Evolutionary conservation across 768 basidiomycete genomes (phyloP).

Genomic region (Rhizopogon sp.): DNA sequence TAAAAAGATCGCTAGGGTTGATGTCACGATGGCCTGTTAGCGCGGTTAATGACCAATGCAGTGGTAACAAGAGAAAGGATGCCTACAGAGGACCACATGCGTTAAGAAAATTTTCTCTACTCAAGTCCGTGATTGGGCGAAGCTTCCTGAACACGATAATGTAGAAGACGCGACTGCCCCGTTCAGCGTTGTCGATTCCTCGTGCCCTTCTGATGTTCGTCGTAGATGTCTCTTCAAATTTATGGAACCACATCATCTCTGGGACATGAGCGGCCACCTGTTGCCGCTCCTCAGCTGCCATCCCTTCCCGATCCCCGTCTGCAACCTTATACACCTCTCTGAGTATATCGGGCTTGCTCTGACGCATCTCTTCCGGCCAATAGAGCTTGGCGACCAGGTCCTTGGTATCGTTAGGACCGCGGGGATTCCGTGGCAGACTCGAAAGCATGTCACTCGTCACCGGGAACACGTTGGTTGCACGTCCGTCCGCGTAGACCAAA

Average conservation of each 20-base stretch:
- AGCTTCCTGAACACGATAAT: constrained; percentile 1
- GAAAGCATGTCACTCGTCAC: not conserved
- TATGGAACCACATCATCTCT: not conserved
- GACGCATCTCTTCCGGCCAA: not conserved
- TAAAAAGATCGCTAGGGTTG: constrained; percentile 6
- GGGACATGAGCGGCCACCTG: not conserved
- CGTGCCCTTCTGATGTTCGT: not conserved
- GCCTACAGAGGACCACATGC: constrained; percentile 2
- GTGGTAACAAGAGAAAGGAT: not conserved
- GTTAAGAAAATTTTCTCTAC: not conserved
- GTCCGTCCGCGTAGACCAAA: not conserved
- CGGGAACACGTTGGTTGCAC: not conserved
- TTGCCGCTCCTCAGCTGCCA: not conserved
- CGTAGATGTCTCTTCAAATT: no score
- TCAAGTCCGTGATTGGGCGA: constrained; percentile 1
- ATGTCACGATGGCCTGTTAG: constrained; percentile 7
- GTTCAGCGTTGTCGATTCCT: not conserved
- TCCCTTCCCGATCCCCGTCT: not conserved
- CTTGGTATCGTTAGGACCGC: not conserved
- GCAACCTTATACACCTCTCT: not conserved
- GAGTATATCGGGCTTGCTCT: not conserved
- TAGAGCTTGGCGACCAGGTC: not conserved
- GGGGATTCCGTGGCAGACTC: not conserved
- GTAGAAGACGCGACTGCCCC: constrained; percentile 6
- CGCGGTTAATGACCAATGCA: not conserved